These are phyloP conservation scores for Colletotrichum lupini DNA, from an alignment of 2,329 filamentous ascomycete species.

Conservation along the genomic window DNA sequence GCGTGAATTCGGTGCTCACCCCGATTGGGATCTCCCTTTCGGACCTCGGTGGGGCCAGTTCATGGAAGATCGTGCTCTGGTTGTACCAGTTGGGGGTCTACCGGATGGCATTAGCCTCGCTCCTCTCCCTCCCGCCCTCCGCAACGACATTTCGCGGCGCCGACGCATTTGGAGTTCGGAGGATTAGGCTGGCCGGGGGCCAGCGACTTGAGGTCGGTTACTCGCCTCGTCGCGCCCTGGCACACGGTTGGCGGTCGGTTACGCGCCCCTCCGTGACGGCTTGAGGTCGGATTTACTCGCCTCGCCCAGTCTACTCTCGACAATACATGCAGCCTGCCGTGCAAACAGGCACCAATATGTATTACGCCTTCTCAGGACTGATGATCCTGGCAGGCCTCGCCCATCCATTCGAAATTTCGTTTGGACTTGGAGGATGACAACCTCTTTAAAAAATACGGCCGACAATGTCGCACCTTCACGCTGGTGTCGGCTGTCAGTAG, in stretches of 20 bases:
- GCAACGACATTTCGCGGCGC: neutral
- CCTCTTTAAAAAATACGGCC: slow-evolving; percentile 13
- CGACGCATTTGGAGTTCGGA: neutral
- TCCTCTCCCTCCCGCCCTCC: neutral
- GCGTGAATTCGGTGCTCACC: neutral
- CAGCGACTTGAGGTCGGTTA: neutral
- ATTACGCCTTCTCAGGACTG: neutral
- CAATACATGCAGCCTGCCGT: neutral
- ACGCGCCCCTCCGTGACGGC: neutral
- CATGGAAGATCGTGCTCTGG: neutral
- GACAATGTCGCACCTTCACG: slow-evolving; percentile 23
- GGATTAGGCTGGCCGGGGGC: neutral
- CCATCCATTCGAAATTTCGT: neutral
- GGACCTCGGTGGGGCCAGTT: neutral
- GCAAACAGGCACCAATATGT: neutral
- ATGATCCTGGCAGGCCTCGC: neutral
- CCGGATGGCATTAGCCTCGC: neutral
- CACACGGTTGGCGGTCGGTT: neutral
- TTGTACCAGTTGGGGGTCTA: neutral
- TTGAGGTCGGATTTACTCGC: neutral
- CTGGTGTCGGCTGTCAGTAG: slow-evolving; percentile 18
- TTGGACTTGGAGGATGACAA: slow-evolving; percentile 5
- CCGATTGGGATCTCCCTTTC: neutral
- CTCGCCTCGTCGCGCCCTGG: neutral
- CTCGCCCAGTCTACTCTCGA: neutral